Evolutionary conservation across 1,284 basidiomycete species (phyloP).

Genomic region (Cryptococcus wingfieldii): DNA sequence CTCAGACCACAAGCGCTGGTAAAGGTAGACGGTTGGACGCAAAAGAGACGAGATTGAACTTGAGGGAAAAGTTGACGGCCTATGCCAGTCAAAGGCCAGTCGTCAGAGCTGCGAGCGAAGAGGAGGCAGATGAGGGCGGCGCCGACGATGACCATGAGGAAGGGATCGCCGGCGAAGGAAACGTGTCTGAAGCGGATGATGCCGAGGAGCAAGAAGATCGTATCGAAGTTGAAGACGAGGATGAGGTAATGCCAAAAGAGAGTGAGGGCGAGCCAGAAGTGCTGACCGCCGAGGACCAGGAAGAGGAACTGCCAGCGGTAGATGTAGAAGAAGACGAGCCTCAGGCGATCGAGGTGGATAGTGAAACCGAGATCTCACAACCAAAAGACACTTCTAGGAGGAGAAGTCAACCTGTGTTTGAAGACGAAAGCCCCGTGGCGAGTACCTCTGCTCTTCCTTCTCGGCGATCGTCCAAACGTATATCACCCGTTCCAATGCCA

Average conservation of each 20-base stretch:
- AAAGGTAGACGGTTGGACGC: background rate
- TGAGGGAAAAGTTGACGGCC: constrained; percentile 11
- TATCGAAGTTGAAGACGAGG: background rate
- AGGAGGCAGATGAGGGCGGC: constrained; percentile 2
- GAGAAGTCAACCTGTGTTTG: constrained; percentile 4
- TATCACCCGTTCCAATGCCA: no score
- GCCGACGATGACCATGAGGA: constrained; percentile 1
- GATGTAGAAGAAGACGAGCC: constrained; percentile 2
- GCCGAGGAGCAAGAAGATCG: background rate
- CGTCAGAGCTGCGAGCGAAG: background rate
- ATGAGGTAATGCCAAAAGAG: background rate
- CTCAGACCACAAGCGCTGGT: background rate
- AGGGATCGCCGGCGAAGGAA: background rate
- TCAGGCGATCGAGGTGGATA: background rate
- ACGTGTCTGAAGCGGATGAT: background rate
- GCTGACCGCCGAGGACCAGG: background rate
- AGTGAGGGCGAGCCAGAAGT: no score
- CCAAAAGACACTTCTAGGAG: background rate
- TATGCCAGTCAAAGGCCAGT: constrained; percentile 13
- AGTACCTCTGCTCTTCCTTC: background rate
- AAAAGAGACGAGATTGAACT: constrained; percentile 5
- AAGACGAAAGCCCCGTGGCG: constrained; percentile 1
- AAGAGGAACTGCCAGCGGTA: constrained; percentile 15
- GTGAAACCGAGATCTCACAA: no score
- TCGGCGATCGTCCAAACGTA: no score